phyloP scores from a whole-genome alignment of 164 flowering plant genomes.

The Sextonia rubra region DNA sequence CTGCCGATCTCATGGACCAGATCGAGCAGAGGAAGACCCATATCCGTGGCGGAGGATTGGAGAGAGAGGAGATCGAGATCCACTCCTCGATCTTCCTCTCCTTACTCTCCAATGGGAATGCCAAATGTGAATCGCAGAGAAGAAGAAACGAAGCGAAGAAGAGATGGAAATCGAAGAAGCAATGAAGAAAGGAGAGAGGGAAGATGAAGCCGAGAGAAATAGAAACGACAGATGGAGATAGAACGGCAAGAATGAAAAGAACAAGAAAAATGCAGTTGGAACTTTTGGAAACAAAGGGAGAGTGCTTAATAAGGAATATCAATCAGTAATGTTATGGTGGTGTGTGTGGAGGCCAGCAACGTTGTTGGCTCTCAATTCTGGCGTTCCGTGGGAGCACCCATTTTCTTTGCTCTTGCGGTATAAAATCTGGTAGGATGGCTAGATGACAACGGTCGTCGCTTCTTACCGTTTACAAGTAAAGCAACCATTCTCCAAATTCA shows the following conservation, averaged over 20 bases:
- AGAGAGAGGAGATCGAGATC: not conserved
- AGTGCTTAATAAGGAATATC: too few relatives aligned
- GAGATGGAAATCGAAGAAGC: not conserved
- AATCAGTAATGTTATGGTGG: too few relatives aligned
- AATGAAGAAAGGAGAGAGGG: not conserved
- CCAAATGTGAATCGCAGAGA: not conserved
- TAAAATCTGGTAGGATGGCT: too few relatives aligned
- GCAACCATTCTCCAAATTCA: too few relatives aligned
- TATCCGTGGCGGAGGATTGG: slow-evolving; percentile 9
- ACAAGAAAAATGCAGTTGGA: slow-evolving; percentile 13
- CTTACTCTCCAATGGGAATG: not conserved
- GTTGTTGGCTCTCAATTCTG: too few relatives aligned
- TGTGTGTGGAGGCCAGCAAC: too few relatives aligned
- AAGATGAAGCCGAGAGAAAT: not conserved
- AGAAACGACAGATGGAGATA: not conserved
- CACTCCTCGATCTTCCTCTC: not conserved
- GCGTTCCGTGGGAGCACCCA: too few relatives aligned
- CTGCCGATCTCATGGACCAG: slow-evolving; percentile 39
- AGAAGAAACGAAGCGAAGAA: not conserved
- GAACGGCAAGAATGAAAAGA: not conserved
- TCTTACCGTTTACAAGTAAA: too few relatives aligned
- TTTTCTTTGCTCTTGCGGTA: too few relatives aligned
- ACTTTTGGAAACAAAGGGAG: too few relatives aligned
- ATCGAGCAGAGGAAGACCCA: slow-evolving; percentile 21
- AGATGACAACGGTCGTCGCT: too few relatives aligned